Base-by-base conservation (phyloP, 129 eudicot genomes). In the Artemisia argyi region DNA sequence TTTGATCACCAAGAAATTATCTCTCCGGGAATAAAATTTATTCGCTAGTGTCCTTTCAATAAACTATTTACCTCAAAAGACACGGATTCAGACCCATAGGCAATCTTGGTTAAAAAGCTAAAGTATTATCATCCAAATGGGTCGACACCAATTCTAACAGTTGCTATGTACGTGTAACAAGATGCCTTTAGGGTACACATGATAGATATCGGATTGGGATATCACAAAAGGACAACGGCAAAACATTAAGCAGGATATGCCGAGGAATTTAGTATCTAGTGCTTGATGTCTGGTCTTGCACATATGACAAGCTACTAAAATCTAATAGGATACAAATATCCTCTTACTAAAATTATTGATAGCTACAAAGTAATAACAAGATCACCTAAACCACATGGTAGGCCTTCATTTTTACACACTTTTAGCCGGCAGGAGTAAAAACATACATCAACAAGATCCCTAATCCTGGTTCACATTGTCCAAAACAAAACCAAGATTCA, bases 311-410 rank as follows among this genome's bases (percentile, higher is more conserved):
- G 63, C 71, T 73, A 62, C 54, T 50, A 51, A 62, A 50, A 73
- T 61, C 53, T 26, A 62, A 50, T 61, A 49, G 12, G 24, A 71
- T 51, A 73, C 71, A 35, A 62, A 20, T 20, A 20, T 20, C 22
- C 22, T 20, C 22, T 20, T 20, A 20, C 22, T 1, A 17, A 73
- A 15, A 52, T 70, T 48, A 49, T 61, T 61, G 61, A 19, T 61
- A 49, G 32, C 51, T 62, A 51, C 19, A 73, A 73, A 14, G 71
- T 63, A 73, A 73, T 63, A 73, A 73, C 13, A 62, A 73, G 78
- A 73, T 73, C 53, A 73, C 54, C 44, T 4, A 61, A 73, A 73
- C 53, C 71, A 73, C 78, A 73, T 73, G 71, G 78, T 51, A 71
- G 78, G 71, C 71, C 78, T 73, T 50, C 52, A 49, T 16, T n/a